Evolutionary conservation across 768 basidiomycete genomes (phyloP).

Genomic region (Pleurotus citrinopileatus): DNA sequence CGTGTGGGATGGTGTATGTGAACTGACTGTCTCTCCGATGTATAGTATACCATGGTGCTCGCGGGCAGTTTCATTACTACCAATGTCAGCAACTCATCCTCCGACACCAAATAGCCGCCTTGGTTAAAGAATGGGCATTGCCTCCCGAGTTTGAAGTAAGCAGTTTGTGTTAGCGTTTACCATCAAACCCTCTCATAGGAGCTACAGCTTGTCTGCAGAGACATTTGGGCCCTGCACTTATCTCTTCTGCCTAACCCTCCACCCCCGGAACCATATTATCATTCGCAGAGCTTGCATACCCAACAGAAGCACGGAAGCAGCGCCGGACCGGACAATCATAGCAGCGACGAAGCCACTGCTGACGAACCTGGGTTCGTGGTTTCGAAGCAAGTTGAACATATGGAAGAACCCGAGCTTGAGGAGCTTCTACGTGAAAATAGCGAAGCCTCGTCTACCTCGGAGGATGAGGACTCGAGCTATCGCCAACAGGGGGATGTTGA

Average conservation of each 20-base stretch:
- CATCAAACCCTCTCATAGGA: neutral
- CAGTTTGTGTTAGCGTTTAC: slow-evolving; percentile 6
- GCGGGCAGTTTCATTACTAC: slow-evolving; percentile 77
- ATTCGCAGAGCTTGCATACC: slow-evolving; percentile 32
- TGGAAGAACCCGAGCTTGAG: slow-evolving; percentile 35
- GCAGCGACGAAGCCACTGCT: slow-evolving; percentile 17
- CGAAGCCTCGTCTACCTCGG: slow-evolving; percentile 36
- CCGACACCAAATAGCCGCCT: slow-evolving; percentile 67
- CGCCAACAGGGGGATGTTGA: slow-evolving; percentile 11
- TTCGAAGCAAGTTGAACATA: slow-evolving; percentile 13
- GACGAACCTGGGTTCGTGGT: slow-evolving; percentile 13
- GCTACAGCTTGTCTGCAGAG: slow-evolving; percentile 65
- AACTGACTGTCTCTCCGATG: neutral
- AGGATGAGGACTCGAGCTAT: slow-evolving; percentile 20
- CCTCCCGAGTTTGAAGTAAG: slow-evolving; percentile 79
- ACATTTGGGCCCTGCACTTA: slow-evolving; percentile 80
- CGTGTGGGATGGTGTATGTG: too few relatives aligned
- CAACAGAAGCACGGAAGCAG: slow-evolving; percentile 14
- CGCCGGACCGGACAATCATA: slow-evolving; percentile 16
- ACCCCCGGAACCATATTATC: slow-evolving; percentile 55
- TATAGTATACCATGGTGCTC: slow-evolving; percentile 80
- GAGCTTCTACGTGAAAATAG: slow-evolving; percentile 42
- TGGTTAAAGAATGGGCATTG: slow-evolving; percentile 64
- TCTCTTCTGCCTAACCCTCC: slow-evolving; percentile 56
- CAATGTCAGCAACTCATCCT: slow-evolving; percentile 83